Evolutionary conservation across 805 yeast genomes (phyloP).

Genomic region (Candida sonorensis): DNA sequence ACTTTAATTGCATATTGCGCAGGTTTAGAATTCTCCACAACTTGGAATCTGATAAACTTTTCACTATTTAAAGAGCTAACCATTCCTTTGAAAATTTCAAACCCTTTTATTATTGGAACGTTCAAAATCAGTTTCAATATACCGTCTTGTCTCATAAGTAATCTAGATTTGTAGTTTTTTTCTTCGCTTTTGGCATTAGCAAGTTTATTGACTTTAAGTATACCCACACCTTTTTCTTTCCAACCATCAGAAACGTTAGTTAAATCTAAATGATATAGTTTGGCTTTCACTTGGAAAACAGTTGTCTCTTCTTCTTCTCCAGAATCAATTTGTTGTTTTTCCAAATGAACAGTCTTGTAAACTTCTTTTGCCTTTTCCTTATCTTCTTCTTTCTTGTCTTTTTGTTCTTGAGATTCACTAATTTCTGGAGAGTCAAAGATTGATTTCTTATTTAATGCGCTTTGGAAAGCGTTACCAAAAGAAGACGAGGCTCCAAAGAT

Average conservation of each 20-base stretch:
- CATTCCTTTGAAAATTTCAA: slow-evolving; percentile 71
- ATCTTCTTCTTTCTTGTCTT: slow-evolving; percentile 17
- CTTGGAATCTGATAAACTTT: slow-evolving; percentile 71
- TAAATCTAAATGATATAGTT: slow-evolving; percentile 69
- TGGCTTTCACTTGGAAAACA: slow-evolving; percentile 63
- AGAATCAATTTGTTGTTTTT: slow-evolving; percentile 56
- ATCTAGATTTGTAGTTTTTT: slow-evolving; percentile 42
- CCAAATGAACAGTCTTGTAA: slow-evolving; percentile 53
- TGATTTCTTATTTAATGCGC: slow-evolving; percentile 45
- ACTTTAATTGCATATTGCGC: slow-evolving; percentile 79
- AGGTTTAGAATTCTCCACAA: slow-evolving; percentile 59
- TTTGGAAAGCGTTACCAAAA: slow-evolving; percentile 50
- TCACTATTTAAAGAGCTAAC: slow-evolving; percentile 80
- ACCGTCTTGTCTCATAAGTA: slow-evolving; percentile 90
- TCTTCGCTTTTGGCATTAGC: slow-evolving; percentile 21
- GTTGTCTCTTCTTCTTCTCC: slow-evolving; percentile 88
- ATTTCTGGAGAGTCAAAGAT: slow-evolving; percentile 38
- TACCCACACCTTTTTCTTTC: slow-evolving; percentile 94
- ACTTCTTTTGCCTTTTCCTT: slow-evolving; percentile 27
- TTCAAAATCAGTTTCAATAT: slow-evolving; percentile 77
- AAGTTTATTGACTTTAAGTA: slow-evolving; percentile 63
- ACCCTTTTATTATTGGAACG: slow-evolving; percentile 53
- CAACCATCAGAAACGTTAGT: slow-evolving; percentile 68
- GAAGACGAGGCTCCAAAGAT: slow-evolving; percentile 40
- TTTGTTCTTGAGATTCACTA: slow-evolving; percentile 7